Evolutionary conservation across 1,139 yeast species (phyloP), one percentile per base, ranked within the genome.

Genomic region (Suhomyces panamericanus): DNA sequence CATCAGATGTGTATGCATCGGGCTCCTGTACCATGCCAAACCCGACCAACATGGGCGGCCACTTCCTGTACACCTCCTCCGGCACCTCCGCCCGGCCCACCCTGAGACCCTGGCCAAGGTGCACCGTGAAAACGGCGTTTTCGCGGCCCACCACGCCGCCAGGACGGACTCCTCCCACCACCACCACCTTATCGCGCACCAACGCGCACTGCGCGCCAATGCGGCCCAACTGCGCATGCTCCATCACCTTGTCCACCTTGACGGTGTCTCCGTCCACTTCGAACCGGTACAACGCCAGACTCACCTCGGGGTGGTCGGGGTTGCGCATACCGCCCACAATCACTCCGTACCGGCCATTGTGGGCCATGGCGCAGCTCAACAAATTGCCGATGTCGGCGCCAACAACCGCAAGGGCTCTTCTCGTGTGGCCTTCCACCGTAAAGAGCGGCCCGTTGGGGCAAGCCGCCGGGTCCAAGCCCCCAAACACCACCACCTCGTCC

Each of bases 101-200:
- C 5, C n/a, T n/a, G n/a, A 36, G 44, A 2, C 12, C 38, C 33
- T 9, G 6, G 3, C 13, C 15, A 6, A 33, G 17, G 44, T 72
- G 62, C 17, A 74, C 53, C n/a, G 62, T 52, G 2, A 80, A 51
- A 15, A 80, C 57, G 6, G 75, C 64, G 27, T 68, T 70, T 10
- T 54, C 36, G 32, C 68, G 66, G 42, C 66, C 70, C 35, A 74
- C 67, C 9, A 77, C 58, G 41, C 63, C 59, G 8, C 55, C 47
- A 4, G 76, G 68, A 22, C 79, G 69, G 1, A 82, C 83, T 13
- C 93, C 93, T 3, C 95, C 93, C 15, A 77, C 72, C 1, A 85
- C 38, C 1, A 82, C 36, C 3, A 82, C 44, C 28, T 67, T 60
- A 10, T 60, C 47, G 0, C 56, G 55, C 11, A 56, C 54, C 32